Conservation (phyloP, 192 early-diverging fungal genomes). For the Phycomyces blakesleeanus region DNA sequence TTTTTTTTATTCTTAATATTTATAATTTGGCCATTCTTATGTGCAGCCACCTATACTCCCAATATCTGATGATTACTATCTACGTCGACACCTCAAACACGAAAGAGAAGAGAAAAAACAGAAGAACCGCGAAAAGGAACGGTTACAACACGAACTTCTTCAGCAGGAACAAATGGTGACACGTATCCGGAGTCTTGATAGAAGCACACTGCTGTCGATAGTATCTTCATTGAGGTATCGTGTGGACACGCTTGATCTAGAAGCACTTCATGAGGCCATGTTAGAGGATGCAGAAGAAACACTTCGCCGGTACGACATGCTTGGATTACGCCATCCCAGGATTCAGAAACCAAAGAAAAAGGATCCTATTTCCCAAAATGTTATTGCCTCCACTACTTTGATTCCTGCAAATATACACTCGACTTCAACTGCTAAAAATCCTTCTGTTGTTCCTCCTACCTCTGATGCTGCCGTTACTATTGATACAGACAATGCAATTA, state of each 20-base stretch:
- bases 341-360: neutral
- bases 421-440: too few species aligned
- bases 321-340: slow-evolving; percentile 32
- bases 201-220: slow-evolving; percentile 26
- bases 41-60: neutral
- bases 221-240: slow-evolving; percentile 23
- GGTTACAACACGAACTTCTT: slow-evolving; percentile 47
- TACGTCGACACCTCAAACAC: slow-evolving; percentile 48
- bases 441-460: neutral
- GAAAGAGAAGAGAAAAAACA: slow-evolving; percentile 53
- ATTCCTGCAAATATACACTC: too few species aligned
- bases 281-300: slow-evolving; percentile 47
- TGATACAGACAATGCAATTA: neutral
- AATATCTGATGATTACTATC: slow-evolving; percentile 41
- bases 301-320: slow-evolving; percentile 41
- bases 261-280: slow-evolving; percentile 31
- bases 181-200: slow-evolving; percentile 45
- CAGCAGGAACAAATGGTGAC: slow-evolving; percentile 52
- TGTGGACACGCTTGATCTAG: slow-evolving; percentile 19
- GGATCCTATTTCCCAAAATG: neutral
- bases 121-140: slow-evolving; percentile 56
- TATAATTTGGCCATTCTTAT: neutral
- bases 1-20: too few species aligned
- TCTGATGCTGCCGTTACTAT: neutral
- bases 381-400: neutral